Conservation (phyloP, 1,284 basidiomycete species). For the Coniophora puteana region DNA sequence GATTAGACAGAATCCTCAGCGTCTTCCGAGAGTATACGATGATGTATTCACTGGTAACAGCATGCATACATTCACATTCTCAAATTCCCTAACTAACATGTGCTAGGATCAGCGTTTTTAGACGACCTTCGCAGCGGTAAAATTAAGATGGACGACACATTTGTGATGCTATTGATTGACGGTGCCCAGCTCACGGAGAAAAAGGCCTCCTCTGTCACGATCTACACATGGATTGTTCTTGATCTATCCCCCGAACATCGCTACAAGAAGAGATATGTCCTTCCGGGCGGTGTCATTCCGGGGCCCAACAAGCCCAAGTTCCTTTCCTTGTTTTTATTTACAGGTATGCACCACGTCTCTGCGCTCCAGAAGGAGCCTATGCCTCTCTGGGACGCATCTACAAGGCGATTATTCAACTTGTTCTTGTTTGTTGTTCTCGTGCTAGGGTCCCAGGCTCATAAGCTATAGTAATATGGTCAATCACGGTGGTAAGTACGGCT, state of each 20-base stretch:
- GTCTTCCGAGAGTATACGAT: conserved; percentile 8
- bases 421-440: conserved; percentile 13
- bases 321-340: background rate
- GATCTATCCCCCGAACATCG: background rate
- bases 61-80: no score
- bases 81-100: no score
- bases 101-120: no score
- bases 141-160: no score
- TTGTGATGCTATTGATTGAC: no score
- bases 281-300: conserved; percentile 1
- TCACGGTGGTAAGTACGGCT: conserved; percentile 19
- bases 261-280: background rate
- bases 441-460: conserved; percentile 20
- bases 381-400: conserved; percentile 15
- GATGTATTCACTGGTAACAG: conserved; percentile 15
- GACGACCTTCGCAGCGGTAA: no score
- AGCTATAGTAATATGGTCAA: conserved; percentile 21
- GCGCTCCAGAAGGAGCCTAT: conserved; percentile 5
- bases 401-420: conserved; percentile 7
- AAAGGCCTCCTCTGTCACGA: no score
- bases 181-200: no score
- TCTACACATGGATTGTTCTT: no score
- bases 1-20: no score
- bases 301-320: conserved; percentile 1
- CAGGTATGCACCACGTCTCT: background rate